Conservation (phyloP, 208 protist genomes). For the Tritrichomonas foetus region DNA sequence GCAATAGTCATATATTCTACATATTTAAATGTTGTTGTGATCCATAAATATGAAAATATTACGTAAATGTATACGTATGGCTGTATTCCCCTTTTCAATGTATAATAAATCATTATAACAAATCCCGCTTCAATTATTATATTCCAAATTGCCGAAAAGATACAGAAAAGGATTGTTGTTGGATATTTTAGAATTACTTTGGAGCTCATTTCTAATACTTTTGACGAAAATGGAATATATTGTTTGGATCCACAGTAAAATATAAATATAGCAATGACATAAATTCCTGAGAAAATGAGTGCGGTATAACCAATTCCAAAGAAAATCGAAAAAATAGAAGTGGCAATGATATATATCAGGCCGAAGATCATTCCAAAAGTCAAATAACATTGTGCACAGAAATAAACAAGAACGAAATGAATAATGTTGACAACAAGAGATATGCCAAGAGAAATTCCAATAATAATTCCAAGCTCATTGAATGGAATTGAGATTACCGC, state of each 20-base stretch:
- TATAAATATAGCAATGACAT: neutral
- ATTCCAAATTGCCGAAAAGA: neutral
- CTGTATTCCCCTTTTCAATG: no score
- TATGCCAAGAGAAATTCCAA: neutral
- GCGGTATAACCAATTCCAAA: neutral
- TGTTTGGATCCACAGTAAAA: neutral
- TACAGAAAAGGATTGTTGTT: neutral
- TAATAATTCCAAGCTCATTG: neutral
- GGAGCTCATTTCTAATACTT: neutral
- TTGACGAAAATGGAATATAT: neutral
- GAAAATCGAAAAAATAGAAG: neutral
- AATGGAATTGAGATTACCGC: neutral
- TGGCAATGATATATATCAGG: neutral
- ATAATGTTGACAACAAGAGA: neutral
- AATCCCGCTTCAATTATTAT: neutral
- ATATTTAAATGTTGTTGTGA: neutral
- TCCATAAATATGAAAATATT: neutral
- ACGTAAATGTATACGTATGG: neutral
- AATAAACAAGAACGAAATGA: neutral
- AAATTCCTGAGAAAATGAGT: neutral
- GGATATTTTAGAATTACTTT: neutral
- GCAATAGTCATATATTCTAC: neutral
- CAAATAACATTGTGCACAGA: neutral
- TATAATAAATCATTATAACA: neutral
- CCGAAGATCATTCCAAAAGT: neutral